Percentiles rank a stretch among this genome's conserved stretches.
Conservation (phyloP, 1,284 basidiomycete genomes). For the Hemileia vastatrix region DNA sequence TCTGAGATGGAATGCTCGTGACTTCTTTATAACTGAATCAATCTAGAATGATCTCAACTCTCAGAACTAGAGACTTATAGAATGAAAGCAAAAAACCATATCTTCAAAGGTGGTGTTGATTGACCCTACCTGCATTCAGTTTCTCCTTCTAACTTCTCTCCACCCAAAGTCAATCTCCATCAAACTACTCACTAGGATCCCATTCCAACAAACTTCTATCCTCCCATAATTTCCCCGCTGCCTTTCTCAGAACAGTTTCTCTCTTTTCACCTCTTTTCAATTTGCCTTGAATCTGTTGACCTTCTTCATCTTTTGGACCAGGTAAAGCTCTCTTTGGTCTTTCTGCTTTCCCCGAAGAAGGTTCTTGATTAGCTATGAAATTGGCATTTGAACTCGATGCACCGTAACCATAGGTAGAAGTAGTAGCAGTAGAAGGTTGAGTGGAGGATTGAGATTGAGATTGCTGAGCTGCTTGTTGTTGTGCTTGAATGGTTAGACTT, state of each 20-base stretch:
- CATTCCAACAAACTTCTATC: slow-evolving; percentile 93
- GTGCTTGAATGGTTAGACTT: not conserved
- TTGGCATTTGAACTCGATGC: not conserved
- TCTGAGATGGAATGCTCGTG: too few relatives aligned
- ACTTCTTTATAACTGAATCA: too few relatives aligned
- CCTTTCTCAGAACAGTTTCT: slow-evolving; percentile 86
- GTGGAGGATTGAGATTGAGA: slow-evolving; percentile 1
- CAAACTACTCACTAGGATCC: slow-evolving; percentile 69
- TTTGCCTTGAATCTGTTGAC: slow-evolving; percentile 58
- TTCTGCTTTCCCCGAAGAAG: not conserved
- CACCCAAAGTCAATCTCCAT: too few relatives aligned
- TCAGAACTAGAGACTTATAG: slow-evolving; percentile 2
- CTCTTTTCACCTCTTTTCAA: slow-evolving; percentile 81
- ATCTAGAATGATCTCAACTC: too few relatives aligned
- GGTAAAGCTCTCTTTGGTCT: not conserved
- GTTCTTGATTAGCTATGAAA: not conserved
- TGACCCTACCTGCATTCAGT: too few relatives aligned
- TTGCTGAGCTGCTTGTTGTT: not conserved
- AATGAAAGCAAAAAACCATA: too few relatives aligned
- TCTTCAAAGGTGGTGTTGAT: too few relatives aligned
- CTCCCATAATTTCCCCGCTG: slow-evolving; percentile 92
- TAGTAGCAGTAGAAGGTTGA: slow-evolving; percentile 11
- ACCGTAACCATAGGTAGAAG: slow-evolving; percentile 1
- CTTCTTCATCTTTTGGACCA: slow-evolving; percentile 27
- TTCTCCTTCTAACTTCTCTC: too few relatives aligned